phyloP scores from a whole-genome alignment of 2,329 filamentous ascomycete species.

The Neonectria punicea region DNA sequence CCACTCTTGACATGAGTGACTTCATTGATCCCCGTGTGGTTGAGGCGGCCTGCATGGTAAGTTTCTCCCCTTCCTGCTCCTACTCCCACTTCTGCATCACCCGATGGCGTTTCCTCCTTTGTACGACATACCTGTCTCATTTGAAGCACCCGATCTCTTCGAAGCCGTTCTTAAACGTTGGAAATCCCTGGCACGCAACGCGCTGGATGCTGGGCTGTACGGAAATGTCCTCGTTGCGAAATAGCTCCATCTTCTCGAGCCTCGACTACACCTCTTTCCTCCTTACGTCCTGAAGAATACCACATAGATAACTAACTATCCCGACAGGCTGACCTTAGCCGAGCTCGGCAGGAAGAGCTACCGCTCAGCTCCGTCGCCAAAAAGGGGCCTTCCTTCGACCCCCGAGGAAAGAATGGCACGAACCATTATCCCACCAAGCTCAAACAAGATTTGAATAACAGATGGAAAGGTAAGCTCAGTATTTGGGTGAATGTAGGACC shows the following conservation, averaged over 20 bases:
- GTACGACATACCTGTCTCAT: neutral
- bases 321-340: constrained; percentile 37
- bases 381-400: constrained; percentile 25
- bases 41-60: constrained; percentile 34
- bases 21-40: constrained; percentile 13
- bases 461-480: constrained; percentile 26
- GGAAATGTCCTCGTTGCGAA: neutral
- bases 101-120: neutral
- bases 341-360: constrained; percentile 38
- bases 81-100: neutral
- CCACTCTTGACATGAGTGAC: constrained; percentile 24
- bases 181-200: neutral
- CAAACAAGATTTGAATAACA: constrained; percentile 11
- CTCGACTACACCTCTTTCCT: neutral
- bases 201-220: neutral
- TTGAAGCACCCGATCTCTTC: neutral
- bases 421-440: neutral
- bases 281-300: neutral
- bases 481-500: neutral
- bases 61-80: neutral
- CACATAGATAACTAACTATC: neutral
- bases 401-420: constrained; percentile 24
- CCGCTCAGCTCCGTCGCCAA: constrained; percentile 29
- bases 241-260: neutral
- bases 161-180: neutral